Evolutionary conservation across 208 protist species (phyloP).

Genomic region (Naegleria fowleri): DNA sequence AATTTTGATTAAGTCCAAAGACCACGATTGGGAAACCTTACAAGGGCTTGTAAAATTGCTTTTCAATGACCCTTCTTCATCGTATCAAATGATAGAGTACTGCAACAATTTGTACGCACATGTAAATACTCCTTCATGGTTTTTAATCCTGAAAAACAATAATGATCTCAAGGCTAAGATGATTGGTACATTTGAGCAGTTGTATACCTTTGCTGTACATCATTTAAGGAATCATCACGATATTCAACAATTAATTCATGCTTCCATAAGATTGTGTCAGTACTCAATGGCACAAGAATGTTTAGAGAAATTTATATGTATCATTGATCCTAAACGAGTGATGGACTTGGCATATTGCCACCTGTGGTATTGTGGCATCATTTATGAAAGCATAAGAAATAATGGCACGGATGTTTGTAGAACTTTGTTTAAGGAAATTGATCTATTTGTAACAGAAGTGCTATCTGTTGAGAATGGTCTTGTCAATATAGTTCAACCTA

Average conservation of each 20-base stretch:
- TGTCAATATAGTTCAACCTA: neutral
- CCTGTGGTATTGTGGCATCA: neutral
- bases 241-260: neutral
- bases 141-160: neutral
- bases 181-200: neutral
- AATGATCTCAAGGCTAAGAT: neutral
- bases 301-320: neutral
- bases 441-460: neutral
- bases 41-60: neutral
- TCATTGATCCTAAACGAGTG: neutral
- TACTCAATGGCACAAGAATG: neutral
- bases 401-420: neutral
- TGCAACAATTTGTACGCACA: neutral
- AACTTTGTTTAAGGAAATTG: neutral
- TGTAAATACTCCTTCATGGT: neutral
- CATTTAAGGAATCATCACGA: neutral
- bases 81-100: neutral
- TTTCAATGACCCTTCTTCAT: neutral
- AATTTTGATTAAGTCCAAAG: neutral
- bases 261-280: neutral
- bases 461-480: neutral
- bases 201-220: neutral
- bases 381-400: neutral
- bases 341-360: neutral
- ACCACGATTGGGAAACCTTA: neutral